A percentile compares a stretch with the other conserved stretches of the same genome.
phyloP scores from a whole-genome alignment of 345 rosid species.

The Dipteronia sinensis region DNA sequence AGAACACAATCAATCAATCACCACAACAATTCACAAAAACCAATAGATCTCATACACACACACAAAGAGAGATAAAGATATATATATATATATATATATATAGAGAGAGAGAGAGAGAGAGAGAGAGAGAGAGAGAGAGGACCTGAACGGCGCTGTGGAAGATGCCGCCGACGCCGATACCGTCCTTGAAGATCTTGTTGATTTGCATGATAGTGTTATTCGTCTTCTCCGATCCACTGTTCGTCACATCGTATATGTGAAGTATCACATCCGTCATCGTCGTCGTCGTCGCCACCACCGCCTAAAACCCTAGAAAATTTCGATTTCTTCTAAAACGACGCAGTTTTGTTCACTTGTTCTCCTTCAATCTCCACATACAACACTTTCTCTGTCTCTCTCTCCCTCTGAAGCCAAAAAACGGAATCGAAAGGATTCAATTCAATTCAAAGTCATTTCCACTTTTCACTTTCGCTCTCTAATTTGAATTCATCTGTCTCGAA shows the following conservation, averaged over 20 bases:
- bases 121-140: slow-evolving; percentile 7
- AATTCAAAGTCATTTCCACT: background rate
- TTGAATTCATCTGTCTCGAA: slow-evolving; percentile 12
- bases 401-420: background rate
- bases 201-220: slow-evolving; percentile 87
- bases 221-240: slow-evolving; percentile 95
- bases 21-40: background rate
- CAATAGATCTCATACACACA: background rate
- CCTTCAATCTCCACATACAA: background rate
- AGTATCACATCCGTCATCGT: slow-evolving; percentile 78
- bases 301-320: slow-evolving; percentile 15
- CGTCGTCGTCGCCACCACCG: slow-evolving; percentile 23
- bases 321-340: background rate
- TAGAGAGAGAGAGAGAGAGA: too few relatives aligned
- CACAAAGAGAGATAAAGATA: too few relatives aligned
- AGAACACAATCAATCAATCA: background rate
- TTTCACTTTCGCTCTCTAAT: slow-evolving; percentile 9
- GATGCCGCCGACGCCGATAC: slow-evolving; percentile 94
- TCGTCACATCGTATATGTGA: slow-evolving; percentile 92
- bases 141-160: slow-evolving; percentile 99
- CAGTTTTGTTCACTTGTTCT: background rate
- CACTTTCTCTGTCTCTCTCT: background rate
- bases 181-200: slow-evolving; percentile 94
- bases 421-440: slow-evolving; percentile 3
- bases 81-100: too few relatives aligned